A percentile compares a stretch with the other conserved stretches of the same genome.
These are phyloP conservation scores for Penicillium decumbens DNA, from an alignment of 2,329 filamentous ascomycete genomes.

Conservation along the genomic window DNA sequence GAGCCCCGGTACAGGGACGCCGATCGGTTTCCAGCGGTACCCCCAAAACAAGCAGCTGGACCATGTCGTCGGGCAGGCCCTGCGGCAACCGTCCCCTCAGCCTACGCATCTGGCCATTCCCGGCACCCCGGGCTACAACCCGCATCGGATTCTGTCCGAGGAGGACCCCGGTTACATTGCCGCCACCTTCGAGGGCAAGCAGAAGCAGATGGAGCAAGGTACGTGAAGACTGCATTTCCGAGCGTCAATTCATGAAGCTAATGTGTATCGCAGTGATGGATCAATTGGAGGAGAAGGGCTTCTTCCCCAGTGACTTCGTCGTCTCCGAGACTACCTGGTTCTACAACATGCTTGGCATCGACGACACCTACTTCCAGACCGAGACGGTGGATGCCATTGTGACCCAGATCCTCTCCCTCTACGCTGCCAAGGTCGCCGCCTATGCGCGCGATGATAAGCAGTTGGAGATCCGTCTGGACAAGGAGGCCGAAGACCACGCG, in stretches of 20 bases:
- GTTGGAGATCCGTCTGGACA: slow-evolving; percentile 90
- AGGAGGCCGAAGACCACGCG: slow-evolving; percentile 89
- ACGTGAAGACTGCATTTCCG: slow-evolving; percentile 29
- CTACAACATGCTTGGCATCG: slow-evolving; percentile 94
- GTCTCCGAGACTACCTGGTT: slow-evolving; percentile 91
- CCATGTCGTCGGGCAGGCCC: slow-evolving; percentile 48
- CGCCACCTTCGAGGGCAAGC: slow-evolving; percentile 87
- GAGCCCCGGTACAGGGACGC: slow-evolving; percentile 38
- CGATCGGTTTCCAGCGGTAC: slow-evolving; percentile 41
- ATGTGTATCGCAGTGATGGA: slow-evolving; percentile 62
- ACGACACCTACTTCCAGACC: slow-evolving; percentile 96
- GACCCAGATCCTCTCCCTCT: slow-evolving; percentile 91
- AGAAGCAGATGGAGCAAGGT: slow-evolving; percentile 81
- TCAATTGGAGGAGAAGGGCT: slow-evolving; percentile 70
- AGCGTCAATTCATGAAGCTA: background rate
- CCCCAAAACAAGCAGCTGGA: slow-evolving; percentile 57
- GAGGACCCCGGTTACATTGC: slow-evolving; percentile 92
- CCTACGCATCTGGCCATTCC: slow-evolving; percentile 79
- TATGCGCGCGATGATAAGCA: slow-evolving; percentile 89
- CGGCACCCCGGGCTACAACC: slow-evolving; percentile 55
- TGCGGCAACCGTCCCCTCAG: slow-evolving; percentile 75
- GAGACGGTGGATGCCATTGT: slow-evolving; percentile 82
- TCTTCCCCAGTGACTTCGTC: slow-evolving; percentile 78
- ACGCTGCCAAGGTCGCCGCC: slow-evolving; percentile 92
- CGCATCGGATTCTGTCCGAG: slow-evolving; percentile 72